These are phyloP conservation scores for Phoma sp. DNA, from an alignment of 2,329 filamentous ascomycete species.

Conservation along the genomic window DNA sequence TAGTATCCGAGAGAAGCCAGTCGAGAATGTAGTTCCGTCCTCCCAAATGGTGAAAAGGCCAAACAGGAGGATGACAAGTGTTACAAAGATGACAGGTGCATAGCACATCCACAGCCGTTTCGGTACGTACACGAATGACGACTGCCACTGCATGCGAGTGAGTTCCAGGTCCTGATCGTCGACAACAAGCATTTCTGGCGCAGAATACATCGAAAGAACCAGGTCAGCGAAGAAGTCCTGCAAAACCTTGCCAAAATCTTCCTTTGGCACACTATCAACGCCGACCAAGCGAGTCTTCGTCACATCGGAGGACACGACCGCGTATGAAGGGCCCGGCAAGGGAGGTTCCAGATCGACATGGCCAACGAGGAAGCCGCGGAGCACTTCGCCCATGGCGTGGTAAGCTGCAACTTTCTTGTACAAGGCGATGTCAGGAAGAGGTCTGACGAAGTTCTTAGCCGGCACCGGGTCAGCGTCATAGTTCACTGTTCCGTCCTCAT, in stretches of 20 bases:
- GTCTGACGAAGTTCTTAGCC: slow-evolving; percentile 33
- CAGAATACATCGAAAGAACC: slow-evolving; percentile 45
- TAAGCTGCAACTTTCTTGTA: slow-evolving; percentile 48
- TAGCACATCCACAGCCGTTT: slow-evolving; percentile 46
- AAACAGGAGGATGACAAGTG: slow-evolving; percentile 36
- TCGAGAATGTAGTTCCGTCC: slow-evolving; percentile 47
- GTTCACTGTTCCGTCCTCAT: slow-evolving; percentile 50
- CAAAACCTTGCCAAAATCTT: slow-evolving; percentile 31
- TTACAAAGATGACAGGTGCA: slow-evolving; percentile 40
- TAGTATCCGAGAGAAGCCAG: slow-evolving; percentile 45
- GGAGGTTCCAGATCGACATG: slow-evolving; percentile 39
- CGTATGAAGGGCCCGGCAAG: slow-evolving; percentile 36
- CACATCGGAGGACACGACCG: slow-evolving; percentile 42
- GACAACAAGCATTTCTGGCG: slow-evolving; percentile 43
- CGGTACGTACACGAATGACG: slow-evolving; percentile 43
- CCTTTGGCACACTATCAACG: slow-evolving; percentile 34
- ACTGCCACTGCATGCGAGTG: slow-evolving; percentile 32
- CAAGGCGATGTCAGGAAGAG: slow-evolving; percentile 27
- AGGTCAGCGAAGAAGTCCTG: slow-evolving; percentile 45
- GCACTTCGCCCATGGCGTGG: slow-evolving; percentile 41
- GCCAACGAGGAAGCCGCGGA: slow-evolving; percentile 42
- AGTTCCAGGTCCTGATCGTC: slow-evolving; percentile 22
- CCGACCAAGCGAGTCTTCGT: slow-evolving; percentile 56
- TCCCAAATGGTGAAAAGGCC: slow-evolving; percentile 40
- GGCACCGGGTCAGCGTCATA: slow-evolving; percentile 37